These are phyloP conservation scores for Fusarium camptoceras DNA, from an alignment of 2,329 filamentous ascomycete species.

Conservation along the genomic window DNA sequence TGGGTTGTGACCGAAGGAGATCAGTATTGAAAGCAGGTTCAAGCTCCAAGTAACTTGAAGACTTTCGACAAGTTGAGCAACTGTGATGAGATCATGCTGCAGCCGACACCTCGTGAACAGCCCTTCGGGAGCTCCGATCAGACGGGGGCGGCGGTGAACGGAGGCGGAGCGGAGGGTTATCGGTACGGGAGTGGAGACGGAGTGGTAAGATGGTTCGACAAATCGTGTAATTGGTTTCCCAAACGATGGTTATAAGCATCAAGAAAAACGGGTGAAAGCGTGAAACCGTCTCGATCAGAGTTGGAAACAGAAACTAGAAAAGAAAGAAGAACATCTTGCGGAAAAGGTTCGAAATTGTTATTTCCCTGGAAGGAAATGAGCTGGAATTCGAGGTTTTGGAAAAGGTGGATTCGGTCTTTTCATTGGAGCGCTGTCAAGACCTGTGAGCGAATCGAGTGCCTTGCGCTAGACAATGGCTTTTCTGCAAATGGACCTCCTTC, in stretches of 20 bases:
- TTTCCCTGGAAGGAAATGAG: conserved; percentile 38
- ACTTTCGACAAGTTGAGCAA: background rate
- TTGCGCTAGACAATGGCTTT: conserved; percentile 46
- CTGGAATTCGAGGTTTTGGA: conserved; percentile 38
- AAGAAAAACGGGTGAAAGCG: background rate
- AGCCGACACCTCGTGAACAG: conserved; percentile 23
- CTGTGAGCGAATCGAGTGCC: conserved; percentile 44
- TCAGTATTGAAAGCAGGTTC: background rate
- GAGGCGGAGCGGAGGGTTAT: conserved; percentile 44
- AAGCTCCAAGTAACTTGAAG: background rate
- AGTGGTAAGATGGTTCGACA: conserved; percentile 21
- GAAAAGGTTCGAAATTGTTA: conserved; percentile 18
- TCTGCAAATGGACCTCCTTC: conserved; percentile 27
- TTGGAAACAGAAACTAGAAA: background rate
- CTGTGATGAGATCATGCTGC: conserved; percentile 16
- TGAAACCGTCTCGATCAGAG: background rate
- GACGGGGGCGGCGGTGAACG: conserved; percentile 42
- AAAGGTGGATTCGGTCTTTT: conserved; percentile 41
- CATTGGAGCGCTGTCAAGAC: conserved; percentile 41
- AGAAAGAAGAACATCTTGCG: background rate
- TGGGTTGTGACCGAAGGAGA: background rate
- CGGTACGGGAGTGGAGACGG: conserved; percentile 41
- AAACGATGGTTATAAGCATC: background rate
- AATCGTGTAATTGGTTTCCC: conserved; percentile 10
- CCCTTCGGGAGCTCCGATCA: conserved; percentile 33